Conservation (phyloP, 2,329 filamentous ascomycete species). For the Fusarium setosum region DNA sequence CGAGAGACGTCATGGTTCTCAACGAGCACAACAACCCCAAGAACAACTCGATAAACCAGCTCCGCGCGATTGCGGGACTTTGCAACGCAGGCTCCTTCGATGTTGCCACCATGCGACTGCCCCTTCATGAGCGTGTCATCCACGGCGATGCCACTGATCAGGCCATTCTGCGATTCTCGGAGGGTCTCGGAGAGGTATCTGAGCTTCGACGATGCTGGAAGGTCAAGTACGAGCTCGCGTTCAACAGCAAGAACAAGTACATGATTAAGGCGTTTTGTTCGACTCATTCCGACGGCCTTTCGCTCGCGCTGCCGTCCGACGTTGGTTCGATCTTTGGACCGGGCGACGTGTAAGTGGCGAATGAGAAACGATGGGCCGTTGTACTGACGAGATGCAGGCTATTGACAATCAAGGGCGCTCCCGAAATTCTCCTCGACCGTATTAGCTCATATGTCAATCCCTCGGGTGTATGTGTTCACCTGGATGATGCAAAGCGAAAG, state of each 20-base stretch:
- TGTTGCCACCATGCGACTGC: constrained; percentile 67
- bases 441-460: constrained; percentile 68
- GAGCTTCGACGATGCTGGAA: constrained; percentile 73
- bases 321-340: constrained; percentile 14
- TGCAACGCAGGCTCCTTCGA: constrained; percentile 85
- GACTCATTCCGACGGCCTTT: constrained; percentile 52
- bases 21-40: constrained; percentile 38
- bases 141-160: constrained; percentile 83
- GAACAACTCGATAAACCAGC: constrained; percentile 63
- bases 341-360: constrained; percentile 3
- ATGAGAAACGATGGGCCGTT: too few species aligned
- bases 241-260: constrained; percentile 88
- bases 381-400: constrained; percentile 50
- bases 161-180: constrained; percentile 78
- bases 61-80: constrained; percentile 71
- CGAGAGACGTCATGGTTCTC: constrained; percentile 53
- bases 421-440: constrained; percentile 76
- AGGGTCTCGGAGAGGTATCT: constrained; percentile 65
- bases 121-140: constrained; percentile 71
- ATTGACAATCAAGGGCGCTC: constrained; percentile 83
- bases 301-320: constrained; percentile 32
- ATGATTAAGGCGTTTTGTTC: constrained; percentile 74
- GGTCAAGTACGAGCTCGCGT: constrained; percentile 75
- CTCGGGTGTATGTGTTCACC: constrained; percentile 62
- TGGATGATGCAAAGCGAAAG: constrained; percentile 58